A percentile compares a stretch with the other conserved stretches of the same genome.
Evolutionary conservation across 257 asterid species (phyloP).

Genomic region (Fraxinus anomala): DNA sequence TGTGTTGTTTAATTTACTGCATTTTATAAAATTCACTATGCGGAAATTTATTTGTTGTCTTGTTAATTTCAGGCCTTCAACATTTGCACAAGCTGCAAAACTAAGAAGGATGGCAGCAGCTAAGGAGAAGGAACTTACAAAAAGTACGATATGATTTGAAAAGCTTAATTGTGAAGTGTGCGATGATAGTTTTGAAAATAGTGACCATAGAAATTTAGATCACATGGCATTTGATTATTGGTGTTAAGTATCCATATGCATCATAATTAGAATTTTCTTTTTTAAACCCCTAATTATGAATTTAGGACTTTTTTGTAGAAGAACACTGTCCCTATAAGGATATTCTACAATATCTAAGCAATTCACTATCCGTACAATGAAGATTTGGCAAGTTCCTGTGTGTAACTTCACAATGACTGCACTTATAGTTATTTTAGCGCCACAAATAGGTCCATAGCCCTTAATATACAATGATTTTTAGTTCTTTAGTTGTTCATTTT

Average conservation of each 20-base stretch:
- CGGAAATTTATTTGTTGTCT: not conserved
- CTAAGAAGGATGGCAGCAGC: constrained; percentile 83
- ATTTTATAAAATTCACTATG: not conserved
- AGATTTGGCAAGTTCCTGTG: not conserved
- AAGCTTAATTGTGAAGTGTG: not conserved
- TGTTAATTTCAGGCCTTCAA: constrained; percentile 77
- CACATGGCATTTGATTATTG: constrained; percentile 4
- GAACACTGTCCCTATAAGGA: not conserved
- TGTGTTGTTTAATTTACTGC: not conserved
- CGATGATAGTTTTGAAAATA: not conserved
- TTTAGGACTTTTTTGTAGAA: not conserved
- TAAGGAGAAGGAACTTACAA: constrained; percentile 88
- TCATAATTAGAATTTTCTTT: too few species aligned
- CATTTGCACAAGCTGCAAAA: constrained; percentile 98
- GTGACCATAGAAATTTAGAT: not conserved
- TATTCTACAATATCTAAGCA: constrained; percentile 4
- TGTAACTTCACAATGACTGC: not conserved
- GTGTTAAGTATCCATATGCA: constrained; percentile 15
- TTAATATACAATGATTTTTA: not conserved
- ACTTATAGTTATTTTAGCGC: not conserved
- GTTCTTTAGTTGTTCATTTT: not conserved
- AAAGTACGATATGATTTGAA: constrained; percentile 43
- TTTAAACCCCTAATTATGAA: not conserved
- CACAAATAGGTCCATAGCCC: not conserved
- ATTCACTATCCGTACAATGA: not conserved